These are phyloP conservation scores for Aspergillus alliaceus DNA, from an alignment of 2,329 filamentous ascomycete species.

Conservation along the genomic window DNA sequence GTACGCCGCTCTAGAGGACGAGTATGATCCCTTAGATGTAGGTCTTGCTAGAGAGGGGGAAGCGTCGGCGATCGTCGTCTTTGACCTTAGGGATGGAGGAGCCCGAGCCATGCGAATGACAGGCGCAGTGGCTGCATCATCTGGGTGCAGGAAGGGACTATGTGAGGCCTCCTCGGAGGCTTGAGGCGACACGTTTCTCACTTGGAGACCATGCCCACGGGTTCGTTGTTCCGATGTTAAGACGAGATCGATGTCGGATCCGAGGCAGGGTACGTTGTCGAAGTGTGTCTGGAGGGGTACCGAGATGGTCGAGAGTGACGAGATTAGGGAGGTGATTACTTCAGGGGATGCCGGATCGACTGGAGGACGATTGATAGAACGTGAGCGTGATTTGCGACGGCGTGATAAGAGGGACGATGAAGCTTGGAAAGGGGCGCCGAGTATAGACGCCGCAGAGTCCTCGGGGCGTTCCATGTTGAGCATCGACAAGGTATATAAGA, in stretches of 20 bases:
- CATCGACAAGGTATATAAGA: conserved; percentile 22
- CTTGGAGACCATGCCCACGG: conserved; percentile 57
- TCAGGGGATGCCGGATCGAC: conserved; percentile 48
- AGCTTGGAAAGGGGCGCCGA: conserved; percentile 28
- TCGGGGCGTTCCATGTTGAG: conserved; percentile 33
- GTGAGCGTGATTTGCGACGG: conserved; percentile 46
- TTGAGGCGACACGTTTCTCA: conserved; percentile 70
- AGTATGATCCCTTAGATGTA: conserved; percentile 38
- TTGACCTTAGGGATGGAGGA: conserved; percentile 73
- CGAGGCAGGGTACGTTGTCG: conserved; percentile 54
- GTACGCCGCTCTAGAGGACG: conserved; percentile 31
- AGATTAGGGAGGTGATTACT: conserved; percentile 60
- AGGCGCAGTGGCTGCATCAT: conserved; percentile 64
- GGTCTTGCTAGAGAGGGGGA: conserved; percentile 31
- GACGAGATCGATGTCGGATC: conserved; percentile 40
- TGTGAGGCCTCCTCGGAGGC: conserved; percentile 53
- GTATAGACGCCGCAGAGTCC: conserved; percentile 19
- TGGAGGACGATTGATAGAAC: conserved; percentile 28
- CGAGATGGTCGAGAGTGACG: conserved; percentile 60
- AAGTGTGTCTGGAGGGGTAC: conserved; percentile 69
- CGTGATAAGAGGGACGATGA: conserved; percentile 35
- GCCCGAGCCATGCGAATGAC: conserved; percentile 80
- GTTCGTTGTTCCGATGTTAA: conserved; percentile 21
- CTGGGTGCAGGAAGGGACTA: conserved; percentile 51
- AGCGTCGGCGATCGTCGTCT: conserved; percentile 43